Evolutionary conservation across 169 alveolate species (phyloP).

Genomic region (Plasmodium coatneyi): DNA sequence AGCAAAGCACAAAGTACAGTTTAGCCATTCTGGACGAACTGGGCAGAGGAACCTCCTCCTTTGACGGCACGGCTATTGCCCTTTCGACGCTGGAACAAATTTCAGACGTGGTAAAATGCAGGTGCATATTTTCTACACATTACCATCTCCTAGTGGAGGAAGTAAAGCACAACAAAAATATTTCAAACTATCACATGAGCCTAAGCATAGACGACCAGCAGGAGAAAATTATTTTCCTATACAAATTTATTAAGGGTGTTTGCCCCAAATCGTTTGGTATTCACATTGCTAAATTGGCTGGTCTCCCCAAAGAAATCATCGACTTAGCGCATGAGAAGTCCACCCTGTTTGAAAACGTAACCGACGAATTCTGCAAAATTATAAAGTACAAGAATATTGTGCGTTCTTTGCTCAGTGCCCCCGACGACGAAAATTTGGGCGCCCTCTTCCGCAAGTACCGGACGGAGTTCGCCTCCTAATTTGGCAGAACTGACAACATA

Average conservation of each 20-base stretch:
- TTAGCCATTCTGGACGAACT: constrained; percentile 97
- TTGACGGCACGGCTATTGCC: constrained; percentile 99
- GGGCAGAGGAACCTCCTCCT: constrained; percentile 99
- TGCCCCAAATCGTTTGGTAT: constrained; percentile 97
- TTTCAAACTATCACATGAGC: constrained; percentile 91
- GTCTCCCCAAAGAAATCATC: constrained; percentile 88
- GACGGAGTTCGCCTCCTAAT: constrained; percentile 5
- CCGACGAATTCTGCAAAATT: constrained; percentile 69
- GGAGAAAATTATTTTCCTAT: constrained; percentile 91
- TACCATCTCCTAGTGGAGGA: constrained; percentile 89
- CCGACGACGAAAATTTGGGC: background rate
- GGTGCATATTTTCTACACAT: constrained; percentile 97
- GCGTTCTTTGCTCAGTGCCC: constrained; percentile 30
- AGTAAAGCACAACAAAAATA: constrained; percentile 72
- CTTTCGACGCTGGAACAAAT: constrained; percentile 93
- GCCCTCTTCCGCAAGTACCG: constrained; percentile 31
- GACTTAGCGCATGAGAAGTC: constrained; percentile 70
- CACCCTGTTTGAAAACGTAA: constrained; percentile 54
- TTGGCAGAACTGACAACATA: background rate
- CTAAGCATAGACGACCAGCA: constrained; percentile 83
- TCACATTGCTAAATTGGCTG: constrained; percentile 97
- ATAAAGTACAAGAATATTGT: constrained; percentile 55
- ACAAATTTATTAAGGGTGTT: constrained; percentile 93
- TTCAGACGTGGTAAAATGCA: constrained; percentile 86
- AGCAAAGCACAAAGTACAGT: constrained; percentile 89